A percentile compares a stretch with the other conserved stretches of the same genome.
Conservation (phyloP, 495 filamentous ascomycete species). For the Aspergillus leporis region DNA sequence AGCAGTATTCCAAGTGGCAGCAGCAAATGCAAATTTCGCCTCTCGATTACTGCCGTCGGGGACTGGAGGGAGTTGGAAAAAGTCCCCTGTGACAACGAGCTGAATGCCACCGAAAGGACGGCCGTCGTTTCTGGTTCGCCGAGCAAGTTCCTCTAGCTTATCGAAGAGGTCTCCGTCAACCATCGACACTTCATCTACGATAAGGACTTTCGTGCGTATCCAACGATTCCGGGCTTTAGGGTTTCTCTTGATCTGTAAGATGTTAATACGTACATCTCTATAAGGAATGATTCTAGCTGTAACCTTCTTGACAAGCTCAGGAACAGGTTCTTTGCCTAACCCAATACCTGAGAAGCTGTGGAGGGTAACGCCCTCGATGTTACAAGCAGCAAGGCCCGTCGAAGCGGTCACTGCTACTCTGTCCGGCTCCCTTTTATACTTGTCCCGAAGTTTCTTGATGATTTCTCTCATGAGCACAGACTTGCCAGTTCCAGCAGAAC, state of each 20-base stretch:
- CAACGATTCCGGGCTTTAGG: constrained; percentile 84
- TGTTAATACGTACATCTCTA: constrained; percentile 4
- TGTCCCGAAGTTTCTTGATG: constrained; percentile 75
- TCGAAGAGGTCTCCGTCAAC: constrained; percentile 96
- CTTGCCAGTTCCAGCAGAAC: constrained; percentile 96
- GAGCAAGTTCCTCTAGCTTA: constrained; percentile 88
- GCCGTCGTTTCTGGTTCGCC: constrained; percentile 79
- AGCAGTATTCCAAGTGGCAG: constrained; percentile 83
- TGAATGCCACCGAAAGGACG: constrained; percentile 95
- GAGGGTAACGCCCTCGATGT: constrained; percentile 91
- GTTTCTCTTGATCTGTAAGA: constrained; percentile 70
- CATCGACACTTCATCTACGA: constrained; percentile 98
- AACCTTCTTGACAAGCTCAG: constrained; percentile 79
- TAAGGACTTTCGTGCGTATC: constrained; percentile 80
- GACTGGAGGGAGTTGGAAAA: constrained; percentile 95
- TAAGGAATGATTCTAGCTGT: neutral
- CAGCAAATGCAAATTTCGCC: constrained; percentile 89
- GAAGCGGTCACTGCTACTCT: constrained; percentile 91
- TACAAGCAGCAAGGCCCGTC: constrained; percentile 93
- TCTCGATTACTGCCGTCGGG: constrained; percentile 68
- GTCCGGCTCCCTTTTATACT: constrained; percentile 72
- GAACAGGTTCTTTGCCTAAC: constrained; percentile 83
- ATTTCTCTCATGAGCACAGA: constrained; percentile 93
- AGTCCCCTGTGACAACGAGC: constrained; percentile 92
- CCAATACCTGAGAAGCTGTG: constrained; percentile 97